Evolutionary conservation across 805 yeast species (phyloP), one percentile per base, ranked within the genome.

Genomic region (Schizosaccharomyces cryophilus): DNA sequence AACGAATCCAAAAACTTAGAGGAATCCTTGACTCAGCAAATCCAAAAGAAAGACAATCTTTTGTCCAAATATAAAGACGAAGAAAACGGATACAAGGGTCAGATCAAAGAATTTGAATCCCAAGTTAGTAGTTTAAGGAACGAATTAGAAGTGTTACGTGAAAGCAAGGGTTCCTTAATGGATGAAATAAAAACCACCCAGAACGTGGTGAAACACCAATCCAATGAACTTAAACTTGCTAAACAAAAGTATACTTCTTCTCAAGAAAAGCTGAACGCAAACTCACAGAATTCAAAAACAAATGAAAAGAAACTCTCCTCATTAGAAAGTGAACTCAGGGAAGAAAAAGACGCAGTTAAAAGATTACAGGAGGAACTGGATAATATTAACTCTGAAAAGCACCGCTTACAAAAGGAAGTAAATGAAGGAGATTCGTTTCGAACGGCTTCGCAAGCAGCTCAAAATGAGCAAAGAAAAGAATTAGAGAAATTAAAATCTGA

Each of bases 291-390:
- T 60, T 78, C 85, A 2, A 76, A 84, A 4, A 75, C 74, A 17
- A 81, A 80, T 55, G 79, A 86, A 61, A 87, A 87, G 65, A 71
- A 75, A 61, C 74, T 84, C 71, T 81, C 79, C 66, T 71, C 72
- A 38, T 86, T 82, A 66, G 74, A 85, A 62, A 86, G 82, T 29
- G 75, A 75, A 58, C 69, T 84, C 4, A 74, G 82, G 5, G 75
- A 76, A 64, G 70, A 77, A 19, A 74, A 84, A 60, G 87, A 83
- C 60, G 66, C 69, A 2, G 71, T 73, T 11, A 47, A 66, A n/a
- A 62, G 61, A 21, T 56, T 58, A 21, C 21, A 58, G 21, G 61
- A 58, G 45, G 29, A 47, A 4, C 58, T 54, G 30, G 45, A 55
- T 42, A 63, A 60, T 38, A 64, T 61, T 17, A 60, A 61, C 3